Base-by-base conservation (phyloP, 2,329 filamentous ascomycete genomes). In the Penicillium glabrum region DNA sequence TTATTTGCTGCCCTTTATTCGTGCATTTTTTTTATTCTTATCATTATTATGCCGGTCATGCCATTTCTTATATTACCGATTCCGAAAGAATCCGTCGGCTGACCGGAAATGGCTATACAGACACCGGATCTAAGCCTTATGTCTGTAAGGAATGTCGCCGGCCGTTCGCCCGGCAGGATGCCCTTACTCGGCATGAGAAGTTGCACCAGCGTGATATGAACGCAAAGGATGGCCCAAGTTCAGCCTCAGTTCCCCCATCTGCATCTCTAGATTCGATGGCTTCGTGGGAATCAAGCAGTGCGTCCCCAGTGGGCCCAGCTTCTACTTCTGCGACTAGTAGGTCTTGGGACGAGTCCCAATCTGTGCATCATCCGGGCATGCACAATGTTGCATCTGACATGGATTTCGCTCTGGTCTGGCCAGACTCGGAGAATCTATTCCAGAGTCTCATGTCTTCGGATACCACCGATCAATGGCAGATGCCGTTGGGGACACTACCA, bases 361-460 rank as follows among this genome's bases (percentile, higher is more conserved):
- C 61, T 2, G 61, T 51, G 5, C 62, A 68, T 21, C 56, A 65
- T 45, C 35, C 59, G 7, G 58, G 53, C 3, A 56, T 71, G 53
- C 64, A 72, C 4, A 60, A 68, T 57, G 56, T 61, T 23, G 56
- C 64, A 1, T 61, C 66, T 5, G 74, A 76, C 27, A 55, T 76
- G 6, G 75, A 79, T 54, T 78, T 77, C 48, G 67, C 73, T 14
- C 61, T 79, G 21, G 73, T 78, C 46, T 79, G 77, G 77, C 77
- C 77, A 11, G 77, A 79, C 57, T 76, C 77, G 2, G 77, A 79
- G 56, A 69, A 75, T 55, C 57, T 79, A 24, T 77, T 78, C 39
- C 77, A 79, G 55, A 76, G 69, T 60, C 67, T 79, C 48, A 76
- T 79, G 68, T 73, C 73, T n/a, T 68, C 70, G 0, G 76, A 78